These are phyloP conservation scores for Thermomyces lanuginosus DNA, from an alignment of 2,329 filamentous ascomycete genomes.

Conservation along the genomic window DNA sequence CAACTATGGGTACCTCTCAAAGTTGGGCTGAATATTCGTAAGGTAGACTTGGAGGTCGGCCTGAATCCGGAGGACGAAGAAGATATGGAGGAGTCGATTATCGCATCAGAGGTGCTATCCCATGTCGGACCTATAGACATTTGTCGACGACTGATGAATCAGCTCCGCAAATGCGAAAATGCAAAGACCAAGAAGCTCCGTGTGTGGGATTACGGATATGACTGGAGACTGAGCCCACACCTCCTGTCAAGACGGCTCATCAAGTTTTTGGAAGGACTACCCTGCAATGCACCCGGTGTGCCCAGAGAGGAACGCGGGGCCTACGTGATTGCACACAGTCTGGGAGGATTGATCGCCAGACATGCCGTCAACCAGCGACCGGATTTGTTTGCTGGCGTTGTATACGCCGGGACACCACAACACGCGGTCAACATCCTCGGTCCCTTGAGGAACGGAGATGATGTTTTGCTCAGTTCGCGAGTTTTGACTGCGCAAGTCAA, in stretches of 20 bases:
- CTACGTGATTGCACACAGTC: constrained; percentile 64
- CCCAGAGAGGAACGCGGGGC: constrained; percentile 47
- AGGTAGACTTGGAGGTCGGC: constrained; percentile 79
- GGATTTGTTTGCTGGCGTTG: constrained; percentile 67
- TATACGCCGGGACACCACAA: constrained; percentile 74
- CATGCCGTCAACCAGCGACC: constrained; percentile 76
- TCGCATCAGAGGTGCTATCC: constrained; percentile 74
- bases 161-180: constrained; percentile 58
- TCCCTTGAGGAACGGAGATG: constrained; percentile 78
- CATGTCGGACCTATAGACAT: constrained; percentile 88
- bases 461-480: constrained; percentile 74
- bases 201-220: constrained; percentile 83
- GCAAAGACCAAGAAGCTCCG: constrained; percentile 53
- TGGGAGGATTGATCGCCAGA: constrained; percentile 74
- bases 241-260: constrained; percentile 57
- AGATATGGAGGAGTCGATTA: constrained; percentile 64
- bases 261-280: constrained; percentile 54
- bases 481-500: constrained; percentile 86
- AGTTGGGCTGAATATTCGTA: constrained; percentile 76
- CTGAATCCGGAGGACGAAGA: constrained; percentile 69
- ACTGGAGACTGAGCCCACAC: constrained; percentile 78
- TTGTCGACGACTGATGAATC: constrained; percentile 63
- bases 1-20: constrained; percentile 92
- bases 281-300: constrained; percentile 50
- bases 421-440: constrained; percentile 84